phyloP scores from a whole-genome alignment of 2,329 filamentous ascomycete genomes.

The Albophoma yamanashiensis region DNA sequence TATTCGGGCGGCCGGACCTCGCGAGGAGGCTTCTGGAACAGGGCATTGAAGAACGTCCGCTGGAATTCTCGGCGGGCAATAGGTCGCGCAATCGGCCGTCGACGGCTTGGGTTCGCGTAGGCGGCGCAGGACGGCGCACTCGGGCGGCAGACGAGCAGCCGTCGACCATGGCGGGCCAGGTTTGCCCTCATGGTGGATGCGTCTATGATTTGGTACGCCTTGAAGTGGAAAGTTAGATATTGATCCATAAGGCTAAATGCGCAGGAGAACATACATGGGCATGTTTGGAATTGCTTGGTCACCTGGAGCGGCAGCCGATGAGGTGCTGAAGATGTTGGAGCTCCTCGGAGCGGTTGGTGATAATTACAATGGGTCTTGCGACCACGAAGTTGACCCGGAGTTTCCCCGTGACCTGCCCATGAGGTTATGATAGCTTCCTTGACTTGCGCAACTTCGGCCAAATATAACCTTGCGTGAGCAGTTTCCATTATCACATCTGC shows the following conservation, averaged over 20 bases:
- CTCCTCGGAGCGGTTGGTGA: neutral
- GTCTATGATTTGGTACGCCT: conserved; percentile 12
- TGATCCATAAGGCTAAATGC: too few species aligned
- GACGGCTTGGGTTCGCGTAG: conserved; percentile 17
- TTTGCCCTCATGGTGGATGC: conserved; percentile 32
- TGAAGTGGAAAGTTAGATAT: neutral
- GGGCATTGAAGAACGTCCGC: conserved; percentile 45
- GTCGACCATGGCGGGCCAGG: conserved; percentile 32
- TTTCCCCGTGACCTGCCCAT: neutral
- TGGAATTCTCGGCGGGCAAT: conserved; percentile 10
- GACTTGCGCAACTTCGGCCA: too few species aligned
- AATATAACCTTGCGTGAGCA: too few species aligned
- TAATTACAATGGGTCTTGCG: neutral
- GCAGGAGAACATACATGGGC: neutral
- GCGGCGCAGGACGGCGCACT: conserved; percentile 22
- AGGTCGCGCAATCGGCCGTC: conserved; percentile 13
- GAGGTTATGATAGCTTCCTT: too few species aligned
- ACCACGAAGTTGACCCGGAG: neutral
- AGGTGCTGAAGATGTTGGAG: neutral
- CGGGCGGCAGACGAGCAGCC: conserved; percentile 23
- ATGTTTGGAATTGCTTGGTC: neutral
- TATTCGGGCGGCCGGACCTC: conserved; percentile 50
- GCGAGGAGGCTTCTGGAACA: conserved; percentile 50
- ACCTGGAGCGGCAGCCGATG: neutral
- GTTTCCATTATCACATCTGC: too few species aligned